Evolutionary conservation across 2,329 filamentous ascomycete genomes (phyloP), one percentile per base, ranked within the genome.

Genomic region (Periconia sp.): DNA sequence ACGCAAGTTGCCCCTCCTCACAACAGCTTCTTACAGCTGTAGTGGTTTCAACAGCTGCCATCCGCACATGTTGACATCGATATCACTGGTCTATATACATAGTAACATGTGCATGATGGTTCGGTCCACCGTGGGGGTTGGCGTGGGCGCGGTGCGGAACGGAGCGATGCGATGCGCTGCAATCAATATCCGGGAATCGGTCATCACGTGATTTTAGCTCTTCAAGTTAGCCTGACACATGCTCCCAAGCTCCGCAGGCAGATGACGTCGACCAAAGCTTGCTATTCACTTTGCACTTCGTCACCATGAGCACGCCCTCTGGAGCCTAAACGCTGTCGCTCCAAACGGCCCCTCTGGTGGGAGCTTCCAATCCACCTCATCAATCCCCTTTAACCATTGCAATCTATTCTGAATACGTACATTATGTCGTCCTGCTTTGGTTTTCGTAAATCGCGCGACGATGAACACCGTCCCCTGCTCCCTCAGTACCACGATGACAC

Each of bases 401-500:
- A 48, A 37, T 27, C 18, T 37, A 42, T 44, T 37, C 10, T 37
- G 10, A 14, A n/a, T 37, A 3, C 33, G 8, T 40, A 23, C 54
- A 67, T 58, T 50, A 81, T 89, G 78, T 81, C 84, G 60, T 87
- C 85, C 37, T 91, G 87, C 74, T 88, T 89, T 63, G 85, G 86
- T 44, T 77, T 79, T 58, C 76, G 80, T 67, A 80, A 79, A 65
- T 74, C 75, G 55, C 76, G 78, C 63, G 80, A 78, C 50, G 81
- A 81, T 53, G 90, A 93, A 68, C 87, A 85, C 49, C 69, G 61
- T 66, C 92, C 92, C 57, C 81, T 96, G 52, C 85, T 96, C 46
- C 90, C 92, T 53, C 87, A 86, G 65, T 94, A 94, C 79, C 81
- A 86, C 65, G 88, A 95, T 73, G 90, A 94, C 65, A 96, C 92